These are phyloP conservation scores for Cladosporium phlei DNA, from an alignment of 2,329 filamentous ascomycete species.

Conservation along the genomic window DNA sequence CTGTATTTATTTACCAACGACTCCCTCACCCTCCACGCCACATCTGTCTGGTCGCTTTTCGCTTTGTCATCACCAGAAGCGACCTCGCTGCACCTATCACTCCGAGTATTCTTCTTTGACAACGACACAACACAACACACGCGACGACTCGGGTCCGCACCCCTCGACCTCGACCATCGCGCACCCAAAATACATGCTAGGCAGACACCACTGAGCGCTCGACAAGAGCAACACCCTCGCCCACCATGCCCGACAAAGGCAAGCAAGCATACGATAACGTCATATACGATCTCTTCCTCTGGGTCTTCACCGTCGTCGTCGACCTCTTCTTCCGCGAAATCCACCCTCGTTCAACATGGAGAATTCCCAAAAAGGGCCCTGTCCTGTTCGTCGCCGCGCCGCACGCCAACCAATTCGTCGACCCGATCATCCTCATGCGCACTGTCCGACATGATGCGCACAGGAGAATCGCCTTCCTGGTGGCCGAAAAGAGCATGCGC, in stretches of 20 bases:
- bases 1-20: too few relatives aligned
- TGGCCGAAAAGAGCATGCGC: slow-evolving; percentile 92
- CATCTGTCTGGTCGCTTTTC: too few relatives aligned
- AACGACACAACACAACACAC: too few relatives aligned
- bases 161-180: not conserved
- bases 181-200: not conserved
- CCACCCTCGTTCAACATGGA: slow-evolving; percentile 90
- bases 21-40: too few relatives aligned
- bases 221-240: not conserved
- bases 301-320: slow-evolving; percentile 73
- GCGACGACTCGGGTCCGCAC: too few relatives aligned
- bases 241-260: slow-evolving; percentile 16
- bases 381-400: slow-evolving; percentile 94
- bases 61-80: too few relatives aligned
- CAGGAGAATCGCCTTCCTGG: slow-evolving; percentile 84
- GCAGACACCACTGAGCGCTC: not conserved
- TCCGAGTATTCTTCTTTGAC: too few relatives aligned
- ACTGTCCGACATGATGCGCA: slow-evolving; percentile 81
- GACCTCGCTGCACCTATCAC: too few relatives aligned
- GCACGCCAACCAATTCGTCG: slow-evolving; percentile 97
- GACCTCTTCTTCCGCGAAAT: slow-evolving; percentile 99
- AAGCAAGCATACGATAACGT: slow-evolving; percentile 25
- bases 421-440: slow-evolving; percentile 88
- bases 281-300: slow-evolving; percentile 69
- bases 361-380: slow-evolving; percentile 80